Conservation (phyloP, 768 basidiomycete species). For the Zangia roseola region DNA sequence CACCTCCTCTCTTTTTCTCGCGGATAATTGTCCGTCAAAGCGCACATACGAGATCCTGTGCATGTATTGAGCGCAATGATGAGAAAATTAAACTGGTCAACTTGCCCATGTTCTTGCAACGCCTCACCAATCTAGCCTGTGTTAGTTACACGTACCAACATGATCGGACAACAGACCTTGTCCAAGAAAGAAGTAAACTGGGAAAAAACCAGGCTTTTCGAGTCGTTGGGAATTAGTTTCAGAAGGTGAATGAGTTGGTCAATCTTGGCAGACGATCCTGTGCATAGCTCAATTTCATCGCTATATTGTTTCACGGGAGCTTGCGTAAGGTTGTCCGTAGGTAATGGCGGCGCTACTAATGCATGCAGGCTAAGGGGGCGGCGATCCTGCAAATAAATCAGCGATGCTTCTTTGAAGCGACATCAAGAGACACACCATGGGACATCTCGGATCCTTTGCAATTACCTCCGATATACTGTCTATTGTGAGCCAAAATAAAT, state of each 20-base stretch:
- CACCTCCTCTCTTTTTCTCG: constrained; percentile 72
- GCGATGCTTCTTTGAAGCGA: not conserved
- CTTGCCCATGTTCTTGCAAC: constrained; percentile 63
- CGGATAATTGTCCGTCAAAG: constrained; percentile 88
- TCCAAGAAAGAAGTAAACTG: constrained; percentile 87
- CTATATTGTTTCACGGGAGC: constrained; percentile 42
- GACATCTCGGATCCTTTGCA: constrained; percentile 71
- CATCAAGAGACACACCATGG: constrained; percentile 55
- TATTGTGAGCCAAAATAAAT: constrained; percentile 1
- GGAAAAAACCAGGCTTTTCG: constrained; percentile 87
- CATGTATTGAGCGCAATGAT: constrained; percentile 2
- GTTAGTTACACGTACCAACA: not conserved
- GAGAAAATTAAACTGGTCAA: not conserved
- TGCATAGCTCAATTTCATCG: constrained; percentile 39
- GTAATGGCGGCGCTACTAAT: constrained; percentile 61
- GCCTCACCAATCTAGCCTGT: constrained; percentile 62
- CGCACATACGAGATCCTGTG: constrained; percentile 70
- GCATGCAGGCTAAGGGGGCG: constrained; percentile 52
- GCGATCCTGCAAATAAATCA: constrained; percentile 57
- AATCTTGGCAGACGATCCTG: constrained; percentile 79
- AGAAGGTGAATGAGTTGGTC: constrained; percentile 77
- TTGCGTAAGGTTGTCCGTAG: constrained; percentile 71
- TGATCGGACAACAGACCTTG: constrained; percentile 45
- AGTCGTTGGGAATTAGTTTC: constrained; percentile 58
- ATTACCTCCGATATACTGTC: constrained; percentile 69